Conservation (phyloP, 495 filamentous ascomycete species). For the Cryomyces antarcticus region DNA sequence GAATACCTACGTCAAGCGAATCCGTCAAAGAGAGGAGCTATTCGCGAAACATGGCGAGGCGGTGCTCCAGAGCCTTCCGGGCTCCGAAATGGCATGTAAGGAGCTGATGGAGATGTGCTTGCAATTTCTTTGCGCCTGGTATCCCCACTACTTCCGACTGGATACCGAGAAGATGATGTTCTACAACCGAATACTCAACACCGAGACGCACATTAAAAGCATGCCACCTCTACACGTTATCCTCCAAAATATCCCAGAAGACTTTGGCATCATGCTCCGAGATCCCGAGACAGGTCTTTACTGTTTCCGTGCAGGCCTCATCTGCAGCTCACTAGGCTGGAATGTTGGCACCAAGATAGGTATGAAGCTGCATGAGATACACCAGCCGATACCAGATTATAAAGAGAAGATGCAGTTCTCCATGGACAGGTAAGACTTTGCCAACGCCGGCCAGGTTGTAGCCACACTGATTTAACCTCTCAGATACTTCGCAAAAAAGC, state of each 20-base stretch:
- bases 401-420: conserved; percentile 79
- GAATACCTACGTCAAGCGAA: conserved; percentile 45
- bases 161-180: conserved; percentile 37
- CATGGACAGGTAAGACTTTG: conserved; percentile 47
- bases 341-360: conserved; percentile 59
- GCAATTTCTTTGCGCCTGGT: conserved; percentile 59
- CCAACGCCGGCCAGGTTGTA: not conserved
- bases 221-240: conserved; percentile 54
- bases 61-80: conserved; percentile 53
- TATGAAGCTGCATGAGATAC: conserved; percentile 50
- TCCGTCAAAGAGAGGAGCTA: conserved; percentile 52
- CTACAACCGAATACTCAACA: conserved; percentile 50
- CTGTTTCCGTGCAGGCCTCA: conserved; percentile 54
- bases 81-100: conserved; percentile 63
- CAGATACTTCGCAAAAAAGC: conserved; percentile 66
- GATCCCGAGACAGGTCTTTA: conserved; percentile 55
- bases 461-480: not conserved
- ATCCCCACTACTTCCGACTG: conserved; percentile 61
- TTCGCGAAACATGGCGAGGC: conserved; percentile 39
- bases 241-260: conserved; percentile 70
- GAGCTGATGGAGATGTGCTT: conserved; percentile 82
- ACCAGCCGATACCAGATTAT: conserved; percentile 64
- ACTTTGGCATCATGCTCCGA: conserved; percentile 65
- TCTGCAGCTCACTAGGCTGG: conserved; percentile 71
- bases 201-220: conserved; percentile 36